Base-by-base conservation (phyloP, 306 rosid genomes). In the Fragaria vesca region DNA sequence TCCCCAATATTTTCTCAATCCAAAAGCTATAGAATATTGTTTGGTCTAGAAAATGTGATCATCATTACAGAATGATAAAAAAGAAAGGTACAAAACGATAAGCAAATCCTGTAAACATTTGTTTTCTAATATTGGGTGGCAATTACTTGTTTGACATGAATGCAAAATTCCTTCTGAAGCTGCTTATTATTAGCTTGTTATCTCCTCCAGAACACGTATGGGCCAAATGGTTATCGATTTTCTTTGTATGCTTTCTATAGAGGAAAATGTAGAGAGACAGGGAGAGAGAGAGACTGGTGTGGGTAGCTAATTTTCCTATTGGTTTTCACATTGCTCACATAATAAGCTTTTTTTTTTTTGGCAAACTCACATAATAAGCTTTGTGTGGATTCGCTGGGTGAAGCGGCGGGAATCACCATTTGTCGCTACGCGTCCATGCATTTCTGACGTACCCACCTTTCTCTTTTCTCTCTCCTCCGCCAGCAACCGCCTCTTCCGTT, bases 321-420 rank as follows among this genome's bases (percentile, higher is more conserved):
- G 72, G 34, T 32, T 32, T 32, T 32, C 34, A 32, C 4, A 32
- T 3, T 32, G 34, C 34, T 32, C 34, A 32, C 34, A 32, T 32
- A 32, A 32, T 32, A 32, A 32, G 34, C 34, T 32, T 6, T 42
- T 42, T 0, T 42, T 8, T 42, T 51, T 8, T 51, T 1, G 2
- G 57, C 10, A 58, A 48, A 58, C 26, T 65, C 32, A 47, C 72
- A 61, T 6, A 57, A 85, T 78, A 82, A 76, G 76, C n/a, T 72
- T 85, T 79, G 75, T 79, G 69, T 54, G 80, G 84, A 85, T 82
- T 85, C 69, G 79, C 38, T 48, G 83, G 42, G 63, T 54, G 75
- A 86, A 82, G 85, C 88, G 90, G 88, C 74, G 69, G 76, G 55
- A 6, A 66, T 79, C 84, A 50, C 13, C 71, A 36, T 32, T 69